phyloP scores from a whole-genome alignment of 2,329 filamentous ascomycete species.

The Fusarium heterosporum region DNA sequence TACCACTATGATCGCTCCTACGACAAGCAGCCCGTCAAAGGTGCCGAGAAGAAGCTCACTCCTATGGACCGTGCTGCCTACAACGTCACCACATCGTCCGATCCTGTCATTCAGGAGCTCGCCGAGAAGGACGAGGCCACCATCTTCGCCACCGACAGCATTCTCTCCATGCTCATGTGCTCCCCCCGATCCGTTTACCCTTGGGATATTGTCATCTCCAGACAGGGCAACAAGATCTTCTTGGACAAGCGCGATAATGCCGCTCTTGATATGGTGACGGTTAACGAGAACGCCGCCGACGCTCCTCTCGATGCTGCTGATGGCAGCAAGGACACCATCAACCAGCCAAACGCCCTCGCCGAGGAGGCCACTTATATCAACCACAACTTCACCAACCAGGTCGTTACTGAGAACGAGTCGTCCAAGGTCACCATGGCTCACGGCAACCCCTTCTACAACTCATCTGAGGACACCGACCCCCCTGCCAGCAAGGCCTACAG shows the following conservation, averaged over 20 bases:
- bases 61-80: constrained; percentile 94
- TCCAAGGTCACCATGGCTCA: constrained; percentile 86
- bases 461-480: constrained; percentile 90
- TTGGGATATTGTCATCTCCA: constrained; percentile 95
- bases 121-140: constrained; percentile 96
- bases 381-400: constrained; percentile 98
- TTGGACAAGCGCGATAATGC: constrained; percentile 98
- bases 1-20: constrained; percentile 98
- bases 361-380: constrained; percentile 99
- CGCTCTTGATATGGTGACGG: constrained; percentile 94
- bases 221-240: constrained; percentile 96
- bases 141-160: constrained; percentile 96
- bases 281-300: constrained; percentile 98
- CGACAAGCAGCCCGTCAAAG: constrained; percentile 93
- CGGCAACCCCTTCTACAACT: constrained; percentile 97
- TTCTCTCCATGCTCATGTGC: constrained; percentile 99
- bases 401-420: constrained; percentile 83
- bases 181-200: constrained; percentile 95
- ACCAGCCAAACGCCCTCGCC: constrained; percentile 91
- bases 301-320: constrained; percentile 92
- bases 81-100: constrained; percentile 96
- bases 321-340: constrained; percentile 92
- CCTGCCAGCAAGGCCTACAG: constrained; percentile 98
- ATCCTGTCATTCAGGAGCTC: constrained; percentile 96
- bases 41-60: constrained; percentile 85